A percentile compares a stretch with the other conserved stretches of the same genome.
These are phyloP conservation scores for Fraxinus xanthoxyloides DNA, from an alignment of 305 asterid species.

Conservation along the genomic window DNA sequence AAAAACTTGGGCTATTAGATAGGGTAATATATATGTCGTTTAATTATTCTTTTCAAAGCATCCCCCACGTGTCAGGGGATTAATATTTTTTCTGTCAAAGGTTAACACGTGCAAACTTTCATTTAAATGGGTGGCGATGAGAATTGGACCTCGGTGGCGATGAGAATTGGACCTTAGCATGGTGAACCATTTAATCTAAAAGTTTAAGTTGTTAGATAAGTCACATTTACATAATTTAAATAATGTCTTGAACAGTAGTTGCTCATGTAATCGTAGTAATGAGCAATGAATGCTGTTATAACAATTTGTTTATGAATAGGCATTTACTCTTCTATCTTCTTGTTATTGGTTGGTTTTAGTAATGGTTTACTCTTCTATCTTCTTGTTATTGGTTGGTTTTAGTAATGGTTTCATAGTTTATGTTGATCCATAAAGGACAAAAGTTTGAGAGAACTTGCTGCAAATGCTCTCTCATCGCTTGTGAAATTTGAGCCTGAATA, in stretches of 20 bases:
- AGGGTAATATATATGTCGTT: neutral
- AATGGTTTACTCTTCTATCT: conserved; percentile 25
- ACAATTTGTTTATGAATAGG: neutral
- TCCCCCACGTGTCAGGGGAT: neutral
- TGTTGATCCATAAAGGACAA: conserved; percentile 64
- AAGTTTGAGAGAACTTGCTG: conserved; percentile 94
- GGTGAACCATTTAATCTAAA: neutral
- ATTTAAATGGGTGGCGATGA: neutral
- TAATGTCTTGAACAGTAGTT: neutral
- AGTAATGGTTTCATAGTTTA: conserved; percentile 23
- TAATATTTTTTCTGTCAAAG: neutral
- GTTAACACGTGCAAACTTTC: neutral
- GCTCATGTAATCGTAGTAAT: neutral
- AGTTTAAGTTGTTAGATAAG: neutral
- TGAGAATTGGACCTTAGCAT: neutral
- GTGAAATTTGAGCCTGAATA: conserved; percentile 77
- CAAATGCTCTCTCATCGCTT: conserved; percentile 81
- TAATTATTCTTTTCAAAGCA: neutral
- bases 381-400: conserved; percentile 25
- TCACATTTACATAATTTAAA: neutral
- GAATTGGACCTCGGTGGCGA: neutral
- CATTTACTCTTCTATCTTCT: conserved; percentile 24
- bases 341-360: conserved; percentile 25
- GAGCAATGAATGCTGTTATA: neutral
- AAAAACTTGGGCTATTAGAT: neutral